phyloP scores from a whole-genome alignment of 1,139 yeast genomes.

The Magnusiomyces suaveolens region DNA sequence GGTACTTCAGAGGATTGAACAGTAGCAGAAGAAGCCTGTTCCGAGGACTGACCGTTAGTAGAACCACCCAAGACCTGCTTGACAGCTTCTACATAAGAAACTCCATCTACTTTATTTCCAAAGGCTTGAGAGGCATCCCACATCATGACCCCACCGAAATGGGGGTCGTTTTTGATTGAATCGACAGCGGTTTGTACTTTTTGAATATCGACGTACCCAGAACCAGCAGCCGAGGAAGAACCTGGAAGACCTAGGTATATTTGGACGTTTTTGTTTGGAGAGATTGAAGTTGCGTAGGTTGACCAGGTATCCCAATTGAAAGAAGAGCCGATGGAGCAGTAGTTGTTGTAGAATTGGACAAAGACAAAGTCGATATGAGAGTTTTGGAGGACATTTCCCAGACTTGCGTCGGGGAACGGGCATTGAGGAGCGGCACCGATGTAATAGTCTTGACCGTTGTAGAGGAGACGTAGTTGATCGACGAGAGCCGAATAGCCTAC shows the following conservation, averaged over 20 bases:
- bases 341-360: slow-evolving; percentile 87
- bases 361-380: slow-evolving; percentile 74
- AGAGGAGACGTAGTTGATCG: slow-evolving; percentile 44
- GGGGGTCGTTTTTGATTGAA: slow-evolving; percentile 19
- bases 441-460: slow-evolving; percentile 45
- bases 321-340: slow-evolving; percentile 41
- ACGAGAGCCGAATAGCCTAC: slow-evolving; percentile 48
- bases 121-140: slow-evolving; percentile 90
- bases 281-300: slow-evolving; percentile 52
- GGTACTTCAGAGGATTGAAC: slow-evolving; percentile 6
- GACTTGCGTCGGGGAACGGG: slow-evolving; percentile 77
- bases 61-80: slow-evolving; percentile 28
- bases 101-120: slow-evolving; percentile 41
- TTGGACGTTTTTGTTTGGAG: slow-evolving; percentile 49
- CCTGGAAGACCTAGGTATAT: slow-evolving; percentile 68
- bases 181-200: slow-evolving; percentile 21
- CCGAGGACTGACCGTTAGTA: neutral
- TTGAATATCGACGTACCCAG: slow-evolving; percentile 39
- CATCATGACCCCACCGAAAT: slow-evolving; percentile 76
- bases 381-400: slow-evolving; percentile 53
- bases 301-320: slow-evolving; percentile 73
- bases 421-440: slow-evolving; percentile 94
- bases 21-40: slow-evolving; percentile 9
- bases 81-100: slow-evolving; percentile 38
- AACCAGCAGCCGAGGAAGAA: slow-evolving; percentile 53